Evolutionary conservation across 345 rosid genomes (phyloP).

Genomic region (Diplotaxis tenuifolia): DNA sequence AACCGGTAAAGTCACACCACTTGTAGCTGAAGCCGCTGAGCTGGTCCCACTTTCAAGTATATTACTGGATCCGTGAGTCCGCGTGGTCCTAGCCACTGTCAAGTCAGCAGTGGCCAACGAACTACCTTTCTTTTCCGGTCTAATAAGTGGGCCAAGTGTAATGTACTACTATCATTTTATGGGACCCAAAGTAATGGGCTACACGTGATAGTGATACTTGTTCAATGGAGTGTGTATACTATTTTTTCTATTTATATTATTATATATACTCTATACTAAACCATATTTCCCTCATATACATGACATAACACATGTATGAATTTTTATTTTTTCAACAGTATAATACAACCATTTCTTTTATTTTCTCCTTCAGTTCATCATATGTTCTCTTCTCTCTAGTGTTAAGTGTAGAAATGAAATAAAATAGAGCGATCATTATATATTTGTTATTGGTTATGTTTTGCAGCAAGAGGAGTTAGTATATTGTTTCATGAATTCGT

Average conservation of each 20-base stretch:
- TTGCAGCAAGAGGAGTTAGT: not conserved
- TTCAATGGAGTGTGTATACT: not conserved
- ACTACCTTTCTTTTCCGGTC: conserved; percentile 29
- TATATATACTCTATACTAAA: conserved; percentile 4
- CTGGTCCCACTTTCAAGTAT: conserved; percentile 27
- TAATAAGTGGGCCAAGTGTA: conserved; percentile 12
- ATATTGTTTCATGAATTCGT: not conserved
- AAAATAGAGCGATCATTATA: not conserved
- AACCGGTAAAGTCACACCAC: conserved; percentile 23
- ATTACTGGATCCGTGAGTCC: conserved; percentile 30
- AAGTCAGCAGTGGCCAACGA: conserved; percentile 34
- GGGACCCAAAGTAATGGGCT: conserved; percentile 11
- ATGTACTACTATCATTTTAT: conserved; percentile 11
- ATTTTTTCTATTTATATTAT: not conserved
- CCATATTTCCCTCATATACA: not conserved
- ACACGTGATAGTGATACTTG: conserved; percentile 33
- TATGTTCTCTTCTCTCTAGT: not conserved
- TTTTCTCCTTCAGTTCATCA: not conserved
- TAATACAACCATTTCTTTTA: not conserved
- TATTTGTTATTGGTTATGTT: not conserved
- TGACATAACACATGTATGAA: conserved; percentile 8
- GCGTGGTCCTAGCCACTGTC: conserved; percentile 43
- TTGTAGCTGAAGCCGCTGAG: conserved; percentile 32
- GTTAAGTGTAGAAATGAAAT: not conserved
- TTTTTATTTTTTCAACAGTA: not conserved